Evolutionary conservation across 345 rosid genomes (phyloP).

Genomic region (Brassica juncea): DNA sequence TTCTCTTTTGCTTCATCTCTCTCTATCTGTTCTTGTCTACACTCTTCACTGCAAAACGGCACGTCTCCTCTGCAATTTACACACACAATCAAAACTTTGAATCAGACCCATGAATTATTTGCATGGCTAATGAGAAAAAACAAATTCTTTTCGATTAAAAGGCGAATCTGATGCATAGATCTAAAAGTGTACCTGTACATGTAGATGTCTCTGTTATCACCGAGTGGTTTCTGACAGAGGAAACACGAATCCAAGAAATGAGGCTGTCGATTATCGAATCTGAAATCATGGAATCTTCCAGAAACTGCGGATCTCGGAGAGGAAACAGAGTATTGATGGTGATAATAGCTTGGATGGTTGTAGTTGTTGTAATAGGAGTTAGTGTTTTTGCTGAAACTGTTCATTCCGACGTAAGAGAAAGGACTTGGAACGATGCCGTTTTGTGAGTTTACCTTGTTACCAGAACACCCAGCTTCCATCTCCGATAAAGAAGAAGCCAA

Average conservation of each 20-base stretch:
- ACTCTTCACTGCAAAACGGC: conserved; percentile 85
- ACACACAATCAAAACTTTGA: conserved; percentile 4
- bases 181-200: conserved; percentile 63
- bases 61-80: conserved; percentile 67
- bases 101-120: not conserved
- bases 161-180: conserved; percentile 13
- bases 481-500: conserved; percentile 62
- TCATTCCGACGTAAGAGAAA: conserved; percentile 42
- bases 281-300: conserved; percentile 60
- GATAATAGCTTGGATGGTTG: conserved; percentile 22
- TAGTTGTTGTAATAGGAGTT: conserved; percentile 10
- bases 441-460: not conserved
- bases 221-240: conserved; percentile 68
- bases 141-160: not conserved
- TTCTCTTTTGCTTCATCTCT: conserved; percentile 68
- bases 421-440: conserved; percentile 43
- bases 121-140: not conserved
- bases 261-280: conserved; percentile 60
- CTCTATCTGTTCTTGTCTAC: conserved; percentile 83
- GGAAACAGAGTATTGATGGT: conserved; percentile 38
- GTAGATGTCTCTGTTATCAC: conserved; percentile 71
- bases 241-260: conserved; percentile 70
- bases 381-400: conserved; percentile 49
- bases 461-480: conserved; percentile 64
- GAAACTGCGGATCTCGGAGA: conserved; percentile 59